Evolutionary conservation across 2,329 filamentous ascomycete genomes (phyloP), one percentile per base, ranked within the genome.

Genomic region (Fusarium sp.): DNA sequence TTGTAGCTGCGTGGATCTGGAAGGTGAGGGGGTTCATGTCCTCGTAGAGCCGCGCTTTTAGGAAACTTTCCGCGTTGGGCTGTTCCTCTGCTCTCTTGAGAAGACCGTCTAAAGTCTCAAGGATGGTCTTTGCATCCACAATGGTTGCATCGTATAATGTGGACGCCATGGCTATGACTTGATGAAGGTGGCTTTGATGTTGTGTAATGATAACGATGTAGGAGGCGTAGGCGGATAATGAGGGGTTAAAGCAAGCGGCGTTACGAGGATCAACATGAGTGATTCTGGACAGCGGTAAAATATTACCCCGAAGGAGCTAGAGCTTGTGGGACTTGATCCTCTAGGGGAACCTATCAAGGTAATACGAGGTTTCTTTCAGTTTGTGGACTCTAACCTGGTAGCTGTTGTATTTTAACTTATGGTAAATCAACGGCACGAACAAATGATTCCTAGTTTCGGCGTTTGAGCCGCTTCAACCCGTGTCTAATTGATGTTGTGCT

Each of bases 11-110:
- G 54, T 76, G 71, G 52, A 83, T 73, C 66, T 85, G 84, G 67
- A 82, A 80, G 48, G 76, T 79, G 32, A 85, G 66, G 13, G 81
- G 79, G 39, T 80, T 80, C 84, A 85, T 85, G 70, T 85, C 83
- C 20, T 82, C 79, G 67, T 72, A 72, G 6, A 85, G 73, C 30
- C 81, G 77, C 9, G 79, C 73, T 14, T 76, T 54, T n/a, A 78
- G 59, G 57, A 84, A 64, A 2, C 75, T 79, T n/a, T 75, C 78
- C 43, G 78, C 69, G 34, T 77, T 71, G 64, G 79, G 73, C 20
- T 78, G 79, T 18, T 76, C 77, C 70, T 83, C 80, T 16, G 78
- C 81, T 72, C 79, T 73, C 23, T 66, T 71, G 64, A 84, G 72
- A 59, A 84, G 68, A n/a, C 70, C 50, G 18, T 79, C 73, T 35